Conservation (phyloP, 495 filamentous ascomycete species). For the Xylaria nigripes region DNA sequence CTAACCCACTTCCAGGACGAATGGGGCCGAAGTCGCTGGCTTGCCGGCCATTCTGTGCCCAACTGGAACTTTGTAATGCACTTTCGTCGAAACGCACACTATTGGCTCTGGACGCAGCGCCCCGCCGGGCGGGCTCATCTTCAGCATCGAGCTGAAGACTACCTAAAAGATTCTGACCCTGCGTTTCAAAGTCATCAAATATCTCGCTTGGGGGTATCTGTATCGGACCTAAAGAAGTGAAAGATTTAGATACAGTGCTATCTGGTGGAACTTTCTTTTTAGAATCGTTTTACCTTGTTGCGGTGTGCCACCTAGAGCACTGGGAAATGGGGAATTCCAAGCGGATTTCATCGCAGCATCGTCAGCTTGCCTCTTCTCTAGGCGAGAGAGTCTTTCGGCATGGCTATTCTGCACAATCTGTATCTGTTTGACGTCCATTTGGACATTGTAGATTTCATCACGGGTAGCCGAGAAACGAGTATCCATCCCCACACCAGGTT, state of each 20-base stretch:
- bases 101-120: slow-evolving; percentile 80
- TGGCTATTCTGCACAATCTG: slow-evolving; percentile 72
- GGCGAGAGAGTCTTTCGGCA: slow-evolving; percentile 64
- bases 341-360: slow-evolving; percentile 77
- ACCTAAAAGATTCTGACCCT: slow-evolving; percentile 59
- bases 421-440: slow-evolving; percentile 79
- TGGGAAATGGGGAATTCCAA: slow-evolving; percentile 84
- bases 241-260: not conserved
- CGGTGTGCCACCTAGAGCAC: slow-evolving; percentile 64
- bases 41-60: slow-evolving; percentile 70
- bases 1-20: slow-evolving; percentile 72
- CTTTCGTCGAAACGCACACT: slow-evolving; percentile 99
- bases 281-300: slow-evolving; percentile 61
- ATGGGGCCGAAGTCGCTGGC: slow-evolving; percentile 71
- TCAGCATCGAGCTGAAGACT: slow-evolving; percentile 77
- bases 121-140: slow-evolving; percentile 77
- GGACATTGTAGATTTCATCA: slow-evolving; percentile 78
- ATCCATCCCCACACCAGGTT: slow-evolving; percentile 43
- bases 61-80: slow-evolving; percentile 77
- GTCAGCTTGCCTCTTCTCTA: slow-evolving; percentile 74
- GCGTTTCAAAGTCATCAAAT: slow-evolving; percentile 76
- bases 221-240: slow-evolving; percentile 50
- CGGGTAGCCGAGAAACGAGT: slow-evolving; percentile 41
- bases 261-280: not conserved
- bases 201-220: slow-evolving; percentile 63